Base-by-base conservation (phyloP, 768 basidiomycete species). In the Nevesoporus exiguus region DNA sequence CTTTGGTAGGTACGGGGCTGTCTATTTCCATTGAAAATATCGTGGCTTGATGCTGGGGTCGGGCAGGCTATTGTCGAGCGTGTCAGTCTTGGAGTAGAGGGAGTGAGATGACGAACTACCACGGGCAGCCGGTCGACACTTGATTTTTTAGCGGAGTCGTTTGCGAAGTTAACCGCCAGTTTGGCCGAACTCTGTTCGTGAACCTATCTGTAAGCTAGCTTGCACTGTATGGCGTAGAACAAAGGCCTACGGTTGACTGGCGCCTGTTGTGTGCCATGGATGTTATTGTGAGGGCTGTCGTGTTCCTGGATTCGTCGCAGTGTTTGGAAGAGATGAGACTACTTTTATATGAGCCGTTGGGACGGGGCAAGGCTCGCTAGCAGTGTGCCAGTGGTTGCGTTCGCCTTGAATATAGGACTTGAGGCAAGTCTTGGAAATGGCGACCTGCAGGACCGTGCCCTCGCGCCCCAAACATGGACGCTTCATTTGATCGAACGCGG, bases 401-500 rank as follows among this genome's bases (percentile, higher is more conserved):
- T 51, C 49, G 17, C 47, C 56, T 40, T 47, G 54, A 46, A 44
- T 43, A 37, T 31, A 42, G 21, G 39, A 15, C 40, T 40, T 27
- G 19, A 46, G 45, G 49, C 31, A 31, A 10, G 24, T 27, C 49
- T 55, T 55, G 29, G 41, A 51, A 55, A 54, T 40, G 42, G n/a
- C 27, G n/a, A 15, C 51, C 51, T 40, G 51, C 43, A 40, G 31
- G 40, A 43, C 47, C 34, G 17, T 51, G 49, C 40, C 49, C 51
- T 41, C 36, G 33, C 2, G 22, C 29, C 48, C 24, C 29, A 24
- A 45, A 33, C 33, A 39, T 27, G 55, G 39, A 29, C 24, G 21
- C 40, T 33, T 19, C 53, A 29, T 41, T 57, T 48, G 51, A 63
- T 60, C 29, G 22, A 49, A 57, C 52, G 39, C 61, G 58, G 63